Percentiles rank a stretch among this genome's conserved stretches.
These are phyloP conservation scores for Cichorium intybus DNA, from an alignment of 140 eudicot genomes.

Conservation along the genomic window DNA sequence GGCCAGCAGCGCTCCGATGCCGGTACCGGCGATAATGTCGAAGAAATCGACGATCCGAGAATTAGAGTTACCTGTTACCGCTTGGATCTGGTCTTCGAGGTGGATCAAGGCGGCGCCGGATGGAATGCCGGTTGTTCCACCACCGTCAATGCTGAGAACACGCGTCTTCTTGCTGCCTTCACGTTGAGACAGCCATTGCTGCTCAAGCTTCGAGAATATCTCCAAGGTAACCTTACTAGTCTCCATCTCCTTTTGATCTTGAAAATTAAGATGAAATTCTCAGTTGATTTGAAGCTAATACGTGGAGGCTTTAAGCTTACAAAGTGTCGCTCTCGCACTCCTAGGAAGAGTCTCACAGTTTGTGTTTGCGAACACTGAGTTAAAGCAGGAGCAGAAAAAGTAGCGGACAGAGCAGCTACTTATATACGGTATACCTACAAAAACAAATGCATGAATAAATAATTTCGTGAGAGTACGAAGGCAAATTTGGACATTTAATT, in stretches of 20 bases:
- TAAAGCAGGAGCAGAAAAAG: constrained; percentile 15
- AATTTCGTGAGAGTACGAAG: no score
- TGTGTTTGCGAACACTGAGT: constrained; percentile 22
- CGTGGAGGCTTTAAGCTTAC: constrained; percentile 14
- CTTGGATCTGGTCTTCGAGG: constrained; percentile 68
- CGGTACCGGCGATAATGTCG: constrained; percentile 71
- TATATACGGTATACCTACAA: constrained; percentile 16
- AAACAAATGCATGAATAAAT: no score
- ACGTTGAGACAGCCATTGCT: constrained; percentile 69
- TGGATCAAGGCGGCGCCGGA: constrained; percentile 60
- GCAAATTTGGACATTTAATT: no score
- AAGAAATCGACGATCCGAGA: constrained; percentile 61
- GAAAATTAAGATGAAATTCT: background rate
- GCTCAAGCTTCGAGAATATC: constrained; percentile 80
- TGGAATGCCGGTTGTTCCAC: constrained; percentile 55
- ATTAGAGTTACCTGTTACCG: constrained; percentile 52
- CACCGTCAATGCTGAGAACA: constrained; percentile 71
- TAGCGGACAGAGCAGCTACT: constrained; percentile 19
- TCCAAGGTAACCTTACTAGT: constrained; percentile 57
- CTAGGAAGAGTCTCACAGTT: constrained; percentile 12
- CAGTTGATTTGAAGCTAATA: constrained; percentile 14
- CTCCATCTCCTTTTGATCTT: constrained; percentile 28
- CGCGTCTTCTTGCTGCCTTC: constrained; percentile 49
- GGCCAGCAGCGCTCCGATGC: constrained; percentile 60
- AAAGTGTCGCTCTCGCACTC: constrained; percentile 14